Base-by-base conservation (phyloP, 768 basidiomycete genomes). In the Leccinum variicolor region DNA sequence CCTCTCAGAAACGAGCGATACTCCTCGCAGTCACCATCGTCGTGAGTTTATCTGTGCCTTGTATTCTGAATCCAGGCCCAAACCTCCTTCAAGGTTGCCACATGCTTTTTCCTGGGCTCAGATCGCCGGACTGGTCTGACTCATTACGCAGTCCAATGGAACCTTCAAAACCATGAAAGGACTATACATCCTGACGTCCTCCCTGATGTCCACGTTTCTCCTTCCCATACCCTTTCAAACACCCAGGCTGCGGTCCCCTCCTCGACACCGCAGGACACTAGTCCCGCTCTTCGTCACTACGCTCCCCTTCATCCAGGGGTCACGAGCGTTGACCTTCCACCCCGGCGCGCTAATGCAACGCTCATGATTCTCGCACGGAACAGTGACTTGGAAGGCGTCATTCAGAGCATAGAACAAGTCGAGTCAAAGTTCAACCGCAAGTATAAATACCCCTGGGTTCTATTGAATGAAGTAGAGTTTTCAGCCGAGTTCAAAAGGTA, bases 401-500 rank as follows among this genome's bases (percentile, higher is more conserved):
- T 82, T 28, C 68, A 70, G 39, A 81, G 79, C 49, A 80, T 86
- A 51, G 77, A 80, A 62, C 76, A 79, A 58, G 69, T 86, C 43
- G 86, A 88, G 58, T 75, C 79, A 45, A 72, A 79, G 15, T 87
- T 86, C 63, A 88, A 88, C 66, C 69, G 75, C 41, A 77, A 78
- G 62, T 83, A 73, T 59, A 70, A 77, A 39, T 89, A 89, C 62
- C 83, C 84, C 4, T 87, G 81, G 73, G 78, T 85, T 11, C 80
- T 88, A 63, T 69, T 89, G 34, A 87, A 87, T 59, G 85, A 89
- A 10, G 82, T 74, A 56, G 75, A 77, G 1, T 87, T 87, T 63
- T 73, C 77, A 17, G 74, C 79, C 9, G 76, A 80, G 6, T 86
- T 87, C 73, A 83, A 77, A 63, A 68, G 67, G 76, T 76, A 53